Conservation (phyloP, 139 green algal genomes). For the Zygnema cylindricum region DNA sequence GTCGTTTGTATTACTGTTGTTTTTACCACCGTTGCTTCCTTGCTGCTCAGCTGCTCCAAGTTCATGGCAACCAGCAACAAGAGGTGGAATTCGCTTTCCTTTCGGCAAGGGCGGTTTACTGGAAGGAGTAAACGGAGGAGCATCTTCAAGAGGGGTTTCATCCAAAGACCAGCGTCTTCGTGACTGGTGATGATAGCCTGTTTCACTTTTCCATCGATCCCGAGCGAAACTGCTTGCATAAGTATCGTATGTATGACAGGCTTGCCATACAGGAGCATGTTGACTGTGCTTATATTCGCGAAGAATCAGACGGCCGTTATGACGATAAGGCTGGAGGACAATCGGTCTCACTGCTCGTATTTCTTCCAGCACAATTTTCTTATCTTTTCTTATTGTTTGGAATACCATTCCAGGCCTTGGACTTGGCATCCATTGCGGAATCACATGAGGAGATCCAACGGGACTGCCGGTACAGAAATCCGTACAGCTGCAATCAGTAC, state of each 20-base stretch:
- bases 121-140: not conserved
- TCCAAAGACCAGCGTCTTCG: not conserved
- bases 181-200: not conserved
- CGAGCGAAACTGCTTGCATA: not conserved
- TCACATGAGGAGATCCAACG: not conserved
- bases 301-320: not conserved
- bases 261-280: not conserved
- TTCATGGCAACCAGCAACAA: no score
- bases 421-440: not conserved
- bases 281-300: not conserved
- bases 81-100: no score
- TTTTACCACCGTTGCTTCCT: no score
- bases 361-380: not conserved
- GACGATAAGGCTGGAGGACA: not conserved
- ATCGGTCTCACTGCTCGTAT: not conserved
- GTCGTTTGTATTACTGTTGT: no score
- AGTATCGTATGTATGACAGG: not conserved
- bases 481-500: not conserved
- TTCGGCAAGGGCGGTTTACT: not conserved
- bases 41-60: no score
- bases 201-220: not conserved
- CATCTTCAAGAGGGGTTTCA: not conserved
- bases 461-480: not conserved
- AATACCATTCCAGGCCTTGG: not conserved
- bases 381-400: not conserved